Base-by-base conservation (phyloP, 2,329 filamentous ascomycete species). In the Colletotrichum tofieldiae region DNA sequence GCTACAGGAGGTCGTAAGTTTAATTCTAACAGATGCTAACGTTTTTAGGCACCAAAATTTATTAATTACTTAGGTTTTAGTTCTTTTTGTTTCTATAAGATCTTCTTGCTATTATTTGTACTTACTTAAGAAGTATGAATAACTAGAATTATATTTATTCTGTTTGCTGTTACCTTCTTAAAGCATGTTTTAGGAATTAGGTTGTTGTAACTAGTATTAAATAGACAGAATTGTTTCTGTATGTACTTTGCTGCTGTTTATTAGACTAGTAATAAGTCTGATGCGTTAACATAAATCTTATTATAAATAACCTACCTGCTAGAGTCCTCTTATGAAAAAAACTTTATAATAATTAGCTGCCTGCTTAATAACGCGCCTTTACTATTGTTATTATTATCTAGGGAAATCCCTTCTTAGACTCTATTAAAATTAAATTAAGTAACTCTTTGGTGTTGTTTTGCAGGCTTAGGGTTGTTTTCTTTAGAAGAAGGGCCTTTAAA, bases 161-260 rank as follows among this genome's bases (percentile, higher is more conserved):
- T 7, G 29, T 62, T 62, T 3, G 32, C 59, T 3, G 20, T 62
- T 11, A 62, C 59, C 59, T 37, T 62, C 43, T 62, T 11, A 12
- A 62, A 62, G 26, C 32, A 62, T 51, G 59, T 62, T 51, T 11
- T 62, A 6, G 59, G 59, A 62, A 18, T 62, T 11, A 62, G 43
- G 29, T 51, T 23, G 29, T 51, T 51, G 23, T 26, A 26, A 26
- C 43, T 62, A 2, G 43, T 51, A 62, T 62, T 3, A 20, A 51
- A n/a, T 20, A 62, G 59, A 18, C 11, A 35, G n/a, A 16, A 62
- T 1, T 62, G 5, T 18, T 62, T 51, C 59, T 20, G 3, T 11
- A 62, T 23, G 4, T 51, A 62, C 43, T 51, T 51, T 62, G 4
- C 59, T 3, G 43, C 59, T 23, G 43, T 51, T 26, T 6, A 43